Evolutionary conservation across 2,329 filamentous ascomycete species (phyloP), one percentile per base, ranked within the genome.

Genomic region (Paracorniculantispora psalliotae): DNA sequence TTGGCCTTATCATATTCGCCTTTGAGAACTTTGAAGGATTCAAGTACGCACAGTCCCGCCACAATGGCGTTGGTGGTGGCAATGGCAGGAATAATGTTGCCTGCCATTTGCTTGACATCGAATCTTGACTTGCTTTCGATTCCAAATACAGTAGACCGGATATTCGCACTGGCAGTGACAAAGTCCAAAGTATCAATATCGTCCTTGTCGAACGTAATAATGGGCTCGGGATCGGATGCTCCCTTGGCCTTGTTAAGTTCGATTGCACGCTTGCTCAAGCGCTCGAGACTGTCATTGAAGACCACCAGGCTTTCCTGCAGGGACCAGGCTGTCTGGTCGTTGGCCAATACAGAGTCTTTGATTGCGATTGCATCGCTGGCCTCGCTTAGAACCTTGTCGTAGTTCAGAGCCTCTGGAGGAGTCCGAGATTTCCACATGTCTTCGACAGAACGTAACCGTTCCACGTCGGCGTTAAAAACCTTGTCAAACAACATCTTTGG

Each of bases 91-190:
- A 99, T 99, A 67, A 99, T 99, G 71, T 99, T 99, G 57, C 94
- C 94, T 4, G 94, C 94, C 93, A 97, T 99, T 75, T 99, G 90
- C 77, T 99, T 99, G 67, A 94, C 92, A 69, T 97, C 92, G 69
- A 97, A 99, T 61, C 96, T 91, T 23, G 92, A 96, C 71, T 91
- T 93, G 4, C 80, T 77, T 57, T 93, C 89, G 60, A 99, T 96
- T 59, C 87, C 89, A 69, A 99, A 99, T n/a, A 96, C 81, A 25
- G 84, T 80, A 1, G 93, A 94, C 47, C 94, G 85, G 25, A 99
- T 83, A 68, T 99, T 99, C 30, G 93, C 91, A 65, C 89, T 91
- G 0, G 94, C 86, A 1, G 92, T 84, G 7, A 99, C 94, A 71
- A 99, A 97, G 69, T 99, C 92, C 8, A 99, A 80, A 0, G 93